Conservation (phyloP, 2,329 filamentous ascomycete genomes). For the Polytolypa hystricis region DNA sequence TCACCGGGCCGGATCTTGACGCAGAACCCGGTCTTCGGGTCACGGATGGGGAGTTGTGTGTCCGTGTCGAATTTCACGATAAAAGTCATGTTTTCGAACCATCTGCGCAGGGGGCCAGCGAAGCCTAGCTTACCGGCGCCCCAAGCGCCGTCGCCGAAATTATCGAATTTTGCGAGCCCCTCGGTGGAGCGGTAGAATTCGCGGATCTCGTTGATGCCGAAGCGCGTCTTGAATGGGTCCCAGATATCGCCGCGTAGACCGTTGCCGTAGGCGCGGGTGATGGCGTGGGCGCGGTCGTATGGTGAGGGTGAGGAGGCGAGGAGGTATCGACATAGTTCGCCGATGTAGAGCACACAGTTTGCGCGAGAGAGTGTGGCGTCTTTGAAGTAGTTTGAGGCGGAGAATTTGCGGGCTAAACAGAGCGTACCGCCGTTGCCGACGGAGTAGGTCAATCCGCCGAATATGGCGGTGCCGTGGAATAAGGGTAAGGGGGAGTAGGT, state of each 20-base stretch:
- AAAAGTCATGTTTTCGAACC: slow-evolving; percentile 32
- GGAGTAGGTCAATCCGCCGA: slow-evolving; percentile 32
- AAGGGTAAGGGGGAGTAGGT: slow-evolving; percentile 39
- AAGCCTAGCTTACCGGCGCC: slow-evolving; percentile 37
- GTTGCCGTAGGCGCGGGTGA: slow-evolving; percentile 37
- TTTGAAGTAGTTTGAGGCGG: slow-evolving; percentile 35
- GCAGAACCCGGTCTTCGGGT: slow-evolving; percentile 36
- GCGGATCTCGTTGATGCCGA: slow-evolving; percentile 34
- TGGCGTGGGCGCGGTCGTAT: slow-evolving; percentile 35
- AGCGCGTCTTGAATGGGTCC: slow-evolving; percentile 35
- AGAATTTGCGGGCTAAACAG: slow-evolving; percentile 37
- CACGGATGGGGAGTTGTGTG: slow-evolving; percentile 31
- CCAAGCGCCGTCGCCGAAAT: slow-evolving; percentile 30
- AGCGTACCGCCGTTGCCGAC: slow-evolving; percentile 32
- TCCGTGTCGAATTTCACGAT: slow-evolving; percentile 34
- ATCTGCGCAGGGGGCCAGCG: slow-evolving; percentile 29
- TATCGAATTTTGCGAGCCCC: slow-evolving; percentile 36
- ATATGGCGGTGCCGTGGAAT: slow-evolving; percentile 40
- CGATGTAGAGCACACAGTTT: slow-evolving; percentile 37
- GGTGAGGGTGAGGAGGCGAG: slow-evolving; percentile 34
- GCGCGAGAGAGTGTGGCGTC: slow-evolving; percentile 34
- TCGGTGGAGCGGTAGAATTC: slow-evolving; percentile 41
- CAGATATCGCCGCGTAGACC: slow-evolving; percentile 39
- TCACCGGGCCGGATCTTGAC: slow-evolving; percentile 26
- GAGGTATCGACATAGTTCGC: slow-evolving; percentile 40